phyloP scores from a whole-genome alignment of 345 rosid species.

The Capsella bursapastoris region DNA sequence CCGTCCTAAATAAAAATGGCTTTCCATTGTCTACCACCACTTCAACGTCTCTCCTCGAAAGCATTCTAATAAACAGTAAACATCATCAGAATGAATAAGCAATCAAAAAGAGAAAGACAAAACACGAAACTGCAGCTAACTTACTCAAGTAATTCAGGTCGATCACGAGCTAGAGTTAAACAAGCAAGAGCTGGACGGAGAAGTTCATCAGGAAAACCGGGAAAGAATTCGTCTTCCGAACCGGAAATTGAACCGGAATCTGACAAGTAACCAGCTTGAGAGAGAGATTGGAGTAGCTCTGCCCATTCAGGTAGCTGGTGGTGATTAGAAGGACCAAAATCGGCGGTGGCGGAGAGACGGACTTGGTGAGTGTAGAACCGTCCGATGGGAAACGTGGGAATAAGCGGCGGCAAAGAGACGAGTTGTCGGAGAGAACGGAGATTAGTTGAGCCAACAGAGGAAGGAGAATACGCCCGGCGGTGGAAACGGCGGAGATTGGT shows the following conservation, averaged over 20 bases:
- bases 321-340: conserved; percentile 32
- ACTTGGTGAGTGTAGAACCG: conserved; percentile 37
- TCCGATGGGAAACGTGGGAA: conserved; percentile 35
- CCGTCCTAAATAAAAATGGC: conserved; percentile 68
- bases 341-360: conserved; percentile 38
- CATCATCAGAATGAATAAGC: not conserved
- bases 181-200: conserved; percentile 60
- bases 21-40: conserved; percentile 61
- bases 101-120: conserved; percentile 1
- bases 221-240: conserved; percentile 42
- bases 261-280: conserved; percentile 50
- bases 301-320: conserved; percentile 56
- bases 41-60: conserved; percentile 71
- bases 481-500: conserved; percentile 39
- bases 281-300: conserved; percentile 47
- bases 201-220: conserved; percentile 58
- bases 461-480: conserved; percentile 10
- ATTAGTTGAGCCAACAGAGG: conserved; percentile 25
- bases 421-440: conserved; percentile 19
- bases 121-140: conserved; percentile 3
- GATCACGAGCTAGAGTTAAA: conserved; percentile 66
- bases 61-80: conserved; percentile 51
- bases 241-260: conserved; percentile 21
- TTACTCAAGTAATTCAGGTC: conserved; percentile 62
- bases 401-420: conserved; percentile 23